Evolutionary conservation across 495 filamentous ascomycete genomes (phyloP).

Genomic region (Rhypophila decipiens): DNA sequence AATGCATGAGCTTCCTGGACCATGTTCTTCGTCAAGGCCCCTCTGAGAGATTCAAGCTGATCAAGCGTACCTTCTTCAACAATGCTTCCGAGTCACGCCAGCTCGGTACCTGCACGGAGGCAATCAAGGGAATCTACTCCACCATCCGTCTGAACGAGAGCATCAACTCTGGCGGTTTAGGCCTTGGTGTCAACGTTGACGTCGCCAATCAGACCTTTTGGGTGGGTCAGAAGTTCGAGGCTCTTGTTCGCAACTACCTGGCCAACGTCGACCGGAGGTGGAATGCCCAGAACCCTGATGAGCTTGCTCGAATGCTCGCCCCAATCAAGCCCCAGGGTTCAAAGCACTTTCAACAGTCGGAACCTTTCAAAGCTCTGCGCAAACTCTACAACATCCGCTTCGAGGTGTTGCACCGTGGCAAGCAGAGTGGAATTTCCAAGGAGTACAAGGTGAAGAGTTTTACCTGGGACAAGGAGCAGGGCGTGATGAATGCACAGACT

Average conservation of each 20-base stretch:
- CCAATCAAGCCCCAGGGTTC: conserved; percentile 10
- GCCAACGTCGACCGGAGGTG: conserved; percentile 5
- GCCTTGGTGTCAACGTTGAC: conserved; percentile 75
- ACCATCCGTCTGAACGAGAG: conserved; percentile 59
- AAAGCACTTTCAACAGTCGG: conserved; percentile 18
- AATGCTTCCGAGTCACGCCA: conserved; percentile 3
- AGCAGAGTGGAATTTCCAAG: conserved; percentile 31
- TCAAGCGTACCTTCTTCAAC: conserved; percentile 79
- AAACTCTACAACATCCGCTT: conserved; percentile 63
- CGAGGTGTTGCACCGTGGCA: conserved; percentile 51
- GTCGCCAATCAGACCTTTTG: conserved; percentile 75
- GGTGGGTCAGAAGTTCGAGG: conserved; percentile 34
- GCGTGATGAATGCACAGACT: conserved; percentile 46
- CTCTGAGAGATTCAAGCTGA: conserved; percentile 51
- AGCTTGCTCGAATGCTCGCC: conserved; percentile 9
- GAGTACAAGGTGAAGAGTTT: conserved; percentile 61
- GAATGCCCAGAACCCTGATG: conserved; percentile 7
- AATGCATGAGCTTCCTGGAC: conserved; percentile 82
- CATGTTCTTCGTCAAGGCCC: conserved; percentile 78
- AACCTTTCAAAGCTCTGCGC: conserved; percentile 44
- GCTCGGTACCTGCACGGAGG: conserved; percentile 46
- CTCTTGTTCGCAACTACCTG: conserved; percentile 20
- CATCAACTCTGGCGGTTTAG: conserved; percentile 38
- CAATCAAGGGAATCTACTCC: conserved; percentile 79
- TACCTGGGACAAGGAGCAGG: conserved; percentile 24